These are phyloP conservation scores for Pythium chondricola DNA, from an alignment of 352 stramenopile genomes.

Conservation along the genomic window DNA sequence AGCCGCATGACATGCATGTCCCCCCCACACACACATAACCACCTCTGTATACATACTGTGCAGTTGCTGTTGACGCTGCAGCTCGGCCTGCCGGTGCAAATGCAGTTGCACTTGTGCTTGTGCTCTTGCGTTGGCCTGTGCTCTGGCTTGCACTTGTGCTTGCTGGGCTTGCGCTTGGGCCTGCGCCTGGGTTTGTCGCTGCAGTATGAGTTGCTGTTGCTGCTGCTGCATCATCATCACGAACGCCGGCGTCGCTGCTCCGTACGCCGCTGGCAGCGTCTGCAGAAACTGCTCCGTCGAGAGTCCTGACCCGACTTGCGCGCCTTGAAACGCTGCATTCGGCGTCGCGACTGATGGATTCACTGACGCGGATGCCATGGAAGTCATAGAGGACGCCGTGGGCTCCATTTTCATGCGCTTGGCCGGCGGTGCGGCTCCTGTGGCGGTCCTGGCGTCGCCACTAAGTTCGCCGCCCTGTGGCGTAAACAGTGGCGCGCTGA, in stretches of 20 bases:
- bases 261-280: constrained; percentile 22
- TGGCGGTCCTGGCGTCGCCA: background rate
- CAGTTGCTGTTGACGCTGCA: too few species aligned
- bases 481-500: background rate
- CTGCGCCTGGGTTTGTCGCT: constrained; percentile 4
- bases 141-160: too few species aligned
- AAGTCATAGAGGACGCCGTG: background rate
- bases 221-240: constrained; percentile 21
- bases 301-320: constrained; percentile 15
- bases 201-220: constrained; percentile 18
- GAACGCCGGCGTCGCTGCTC: constrained; percentile 16
- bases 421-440: constrained; percentile 3
- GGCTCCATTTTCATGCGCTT: constrained; percentile 34
- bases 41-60: too few species aligned
- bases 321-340: too few species aligned
- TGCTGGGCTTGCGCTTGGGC: background rate
- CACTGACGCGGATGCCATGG: too few species aligned
- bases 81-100: too few species aligned
- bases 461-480: background rate
- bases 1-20: too few species aligned
- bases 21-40: too few species aligned
- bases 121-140: too few species aligned
- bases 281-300: constrained; percentile 32
- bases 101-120: too few species aligned
- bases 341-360: too few species aligned